Evolutionary conservation across 495 filamentous ascomycete species (phyloP).

Genomic region (Jackrogersella minutella): DNA sequence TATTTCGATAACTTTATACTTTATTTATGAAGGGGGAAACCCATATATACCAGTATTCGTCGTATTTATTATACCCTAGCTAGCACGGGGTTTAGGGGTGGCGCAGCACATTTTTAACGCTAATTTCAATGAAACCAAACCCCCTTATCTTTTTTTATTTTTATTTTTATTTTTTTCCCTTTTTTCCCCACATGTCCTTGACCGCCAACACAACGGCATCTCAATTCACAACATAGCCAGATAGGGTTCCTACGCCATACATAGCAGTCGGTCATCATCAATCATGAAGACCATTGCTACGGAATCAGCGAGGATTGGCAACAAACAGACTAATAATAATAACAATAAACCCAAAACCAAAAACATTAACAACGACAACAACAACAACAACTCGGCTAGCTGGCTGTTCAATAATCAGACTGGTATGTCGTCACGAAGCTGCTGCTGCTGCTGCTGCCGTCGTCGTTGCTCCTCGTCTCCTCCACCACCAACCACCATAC

Average conservation of each 20-base stretch:
- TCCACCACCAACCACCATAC: background rate
- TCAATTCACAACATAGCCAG: background rate
- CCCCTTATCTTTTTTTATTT: background rate
- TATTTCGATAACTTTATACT: too few species aligned
- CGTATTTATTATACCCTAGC: background rate
- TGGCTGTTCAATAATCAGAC: constrained; percentile 13
- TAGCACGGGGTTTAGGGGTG: background rate
- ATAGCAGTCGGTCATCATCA: background rate
- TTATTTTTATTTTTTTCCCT: too few species aligned
- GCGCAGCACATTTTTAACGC: constrained; percentile 5
- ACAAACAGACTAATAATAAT: too few species aligned
- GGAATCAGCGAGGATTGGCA: background rate
- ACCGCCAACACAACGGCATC: constrained; percentile 1
- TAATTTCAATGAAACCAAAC: background rate
- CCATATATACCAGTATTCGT: too few species aligned
- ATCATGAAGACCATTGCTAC: background rate
- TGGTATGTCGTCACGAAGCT: background rate
- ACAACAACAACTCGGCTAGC: background rate
- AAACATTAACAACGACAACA: background rate
- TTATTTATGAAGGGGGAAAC: too few species aligned
- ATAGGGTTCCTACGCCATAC: background rate
- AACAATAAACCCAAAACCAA: too few species aligned
- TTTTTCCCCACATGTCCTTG: background rate
- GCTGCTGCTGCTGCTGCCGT: background rate
- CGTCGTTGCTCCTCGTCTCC: background rate